phyloP scores from a whole-genome alignment of 352 stramenopile species.

The Salisapilia sapeloensis region DNA sequence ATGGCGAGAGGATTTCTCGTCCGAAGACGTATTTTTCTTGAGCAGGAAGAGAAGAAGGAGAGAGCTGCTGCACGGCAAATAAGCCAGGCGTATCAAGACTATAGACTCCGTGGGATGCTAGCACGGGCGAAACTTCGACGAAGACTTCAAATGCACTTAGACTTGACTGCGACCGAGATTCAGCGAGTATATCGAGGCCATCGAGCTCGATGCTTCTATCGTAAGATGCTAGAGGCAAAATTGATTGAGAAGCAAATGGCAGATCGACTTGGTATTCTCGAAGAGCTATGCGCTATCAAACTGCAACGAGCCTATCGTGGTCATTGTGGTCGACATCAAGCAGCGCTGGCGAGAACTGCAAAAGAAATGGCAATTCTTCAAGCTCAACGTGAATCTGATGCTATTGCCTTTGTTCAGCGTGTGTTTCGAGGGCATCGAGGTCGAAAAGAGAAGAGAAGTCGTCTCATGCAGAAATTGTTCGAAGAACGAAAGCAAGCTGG shows the following conservation, averaged over 20 bases:
- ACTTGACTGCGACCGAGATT: constrained; percentile 46
- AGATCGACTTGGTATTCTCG: constrained; percentile 29
- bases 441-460: constrained; percentile 16
- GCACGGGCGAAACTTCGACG: constrained; percentile 22
- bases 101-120: constrained; percentile 28
- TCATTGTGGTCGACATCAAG: constrained; percentile 30
- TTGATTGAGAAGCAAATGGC: constrained; percentile 24
- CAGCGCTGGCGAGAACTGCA: constrained; percentile 22
- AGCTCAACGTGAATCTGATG: constrained; percentile 15
- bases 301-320: constrained; percentile 62
- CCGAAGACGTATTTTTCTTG: constrained; percentile 17
- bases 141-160: constrained; percentile 32
- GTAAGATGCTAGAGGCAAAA: constrained; percentile 20
- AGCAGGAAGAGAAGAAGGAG: constrained; percentile 14
- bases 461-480: constrained; percentile 28
- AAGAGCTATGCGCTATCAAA: constrained; percentile 37
- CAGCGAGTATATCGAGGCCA: constrained; percentile 64
- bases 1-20: constrained; percentile 61
- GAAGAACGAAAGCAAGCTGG: constrained; percentile 24
- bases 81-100: constrained; percentile 26
- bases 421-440: constrained; percentile 58
- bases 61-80: constrained; percentile 17
- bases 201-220: constrained; percentile 21
- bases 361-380: constrained; percentile 24
- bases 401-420: constrained; percentile 48